Percentiles rank a stretch among this genome's conserved stretches.
Conservation (phyloP, 2,329 filamentous ascomycete genomes). For the Apiospora marii region DNA sequence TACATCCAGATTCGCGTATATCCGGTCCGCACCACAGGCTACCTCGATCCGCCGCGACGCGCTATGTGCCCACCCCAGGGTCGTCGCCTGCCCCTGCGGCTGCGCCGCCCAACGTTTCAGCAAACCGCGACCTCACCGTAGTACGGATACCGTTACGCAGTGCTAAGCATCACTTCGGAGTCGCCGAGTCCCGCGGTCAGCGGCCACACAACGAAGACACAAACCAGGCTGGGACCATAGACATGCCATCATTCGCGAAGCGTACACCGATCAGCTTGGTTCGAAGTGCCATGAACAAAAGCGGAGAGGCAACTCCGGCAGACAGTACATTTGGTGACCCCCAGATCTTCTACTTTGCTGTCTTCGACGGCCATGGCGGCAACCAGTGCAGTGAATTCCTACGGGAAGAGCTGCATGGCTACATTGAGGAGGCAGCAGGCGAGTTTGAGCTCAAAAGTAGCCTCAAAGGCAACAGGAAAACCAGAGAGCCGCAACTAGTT, state of each 20-base stretch:
- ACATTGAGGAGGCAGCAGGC: constrained; percentile 82
- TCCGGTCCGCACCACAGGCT: constrained; percentile 82
- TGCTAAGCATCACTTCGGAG: constrained; percentile 96
- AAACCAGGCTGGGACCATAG: constrained; percentile 92
- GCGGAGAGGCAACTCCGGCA: constrained; percentile 71
- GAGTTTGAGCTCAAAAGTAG: constrained; percentile 83
- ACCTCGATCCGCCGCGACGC: constrained; percentile 82
- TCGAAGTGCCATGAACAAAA: constrained; percentile 53
- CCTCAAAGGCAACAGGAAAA: constrained; percentile 56
- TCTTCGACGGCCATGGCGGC: constrained; percentile 96
- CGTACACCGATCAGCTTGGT: constrained; percentile 72
- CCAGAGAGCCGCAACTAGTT: constrained; percentile 24
- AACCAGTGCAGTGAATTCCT: constrained; percentile 88
- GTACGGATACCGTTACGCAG: constrained; percentile 92
- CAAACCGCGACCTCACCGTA: constrained; percentile 82
- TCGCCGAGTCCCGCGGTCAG: constrained; percentile 78
- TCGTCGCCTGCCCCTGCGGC: constrained; percentile 65
- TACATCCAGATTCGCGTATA: constrained; percentile 83
- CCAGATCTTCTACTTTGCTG: constrained; percentile 95
- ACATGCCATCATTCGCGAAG: constrained; percentile 91
- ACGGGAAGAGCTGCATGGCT: constrained; percentile 82
- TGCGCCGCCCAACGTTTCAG: constrained; percentile 66
- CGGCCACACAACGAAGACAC: constrained; percentile 92
- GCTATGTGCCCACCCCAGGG: constrained; percentile 68
- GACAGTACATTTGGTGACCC: constrained; percentile 86